Evolutionary conservation across 306 rosid genomes (phyloP).

Genomic region (Prunus mira): DNA sequence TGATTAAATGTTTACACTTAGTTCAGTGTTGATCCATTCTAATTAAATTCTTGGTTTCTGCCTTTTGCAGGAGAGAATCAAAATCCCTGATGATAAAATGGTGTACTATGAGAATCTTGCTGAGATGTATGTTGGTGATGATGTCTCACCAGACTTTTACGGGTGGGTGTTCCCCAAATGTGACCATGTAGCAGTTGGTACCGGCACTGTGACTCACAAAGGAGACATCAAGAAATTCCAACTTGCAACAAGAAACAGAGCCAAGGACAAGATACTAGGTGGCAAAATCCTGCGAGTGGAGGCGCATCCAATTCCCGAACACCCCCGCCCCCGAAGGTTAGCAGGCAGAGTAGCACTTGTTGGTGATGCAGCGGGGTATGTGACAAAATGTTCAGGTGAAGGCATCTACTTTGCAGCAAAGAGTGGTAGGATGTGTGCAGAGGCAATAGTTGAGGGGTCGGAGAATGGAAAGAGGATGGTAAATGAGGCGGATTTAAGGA

Average conservation of each 20-base stretch:
- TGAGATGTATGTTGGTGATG: constrained; percentile 96
- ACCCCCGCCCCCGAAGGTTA: constrained; percentile 88
- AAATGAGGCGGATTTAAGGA: constrained; percentile 83
- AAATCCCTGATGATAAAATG: constrained; percentile 91
- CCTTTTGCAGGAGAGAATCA: constrained; percentile 74
- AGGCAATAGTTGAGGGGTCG: constrained; percentile 86
- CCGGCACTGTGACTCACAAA: constrained; percentile 96
- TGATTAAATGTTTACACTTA: not conserved
- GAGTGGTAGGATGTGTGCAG: constrained; percentile 98
- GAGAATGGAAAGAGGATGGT: constrained; percentile 94
- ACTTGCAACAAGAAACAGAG: constrained; percentile 89
- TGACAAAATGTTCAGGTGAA: constrained; percentile 94
- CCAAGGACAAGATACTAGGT: constrained; percentile 86
- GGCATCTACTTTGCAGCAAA: constrained; percentile 98
- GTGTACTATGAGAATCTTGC: constrained; percentile 87
- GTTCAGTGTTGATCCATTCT: not conserved
- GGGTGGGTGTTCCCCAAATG: constrained; percentile 99
- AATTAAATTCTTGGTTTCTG: not conserved
- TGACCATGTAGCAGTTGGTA: constrained; percentile 97
- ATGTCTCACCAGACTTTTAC: constrained; percentile 94
- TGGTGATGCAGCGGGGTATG: constrained; percentile 98
- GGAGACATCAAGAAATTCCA: constrained; percentile 99
- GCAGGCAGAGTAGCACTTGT: constrained; percentile 76
- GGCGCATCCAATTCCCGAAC: constrained; percentile 97
- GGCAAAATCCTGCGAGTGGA: constrained; percentile 93